A percentile compares a stretch with the other conserved stretches of the same genome.
phyloP scores from a whole-genome alignment of 2,329 filamentous ascomycete genomes.

The Beauveria brongniartii region DNA sequence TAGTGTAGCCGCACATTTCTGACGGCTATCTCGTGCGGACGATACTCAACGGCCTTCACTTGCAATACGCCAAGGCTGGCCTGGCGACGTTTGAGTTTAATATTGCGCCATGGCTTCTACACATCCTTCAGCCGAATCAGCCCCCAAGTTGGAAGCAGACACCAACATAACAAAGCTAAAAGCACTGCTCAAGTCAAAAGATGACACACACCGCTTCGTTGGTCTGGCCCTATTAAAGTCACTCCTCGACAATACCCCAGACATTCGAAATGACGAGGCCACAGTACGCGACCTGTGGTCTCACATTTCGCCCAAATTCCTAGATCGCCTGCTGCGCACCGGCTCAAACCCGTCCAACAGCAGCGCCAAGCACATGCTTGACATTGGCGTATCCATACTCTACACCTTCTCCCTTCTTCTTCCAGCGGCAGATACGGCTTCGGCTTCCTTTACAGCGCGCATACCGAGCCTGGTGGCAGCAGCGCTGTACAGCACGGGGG shows the following conservation, averaged over 20 bases:
- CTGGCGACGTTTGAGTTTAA: not conserved
- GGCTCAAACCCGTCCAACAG: constrained; percentile 33
- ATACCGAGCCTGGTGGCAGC: constrained; percentile 46
- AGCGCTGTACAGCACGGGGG: constrained; percentile 44
- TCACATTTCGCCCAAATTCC: constrained; percentile 52
- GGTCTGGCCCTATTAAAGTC: constrained; percentile 58
- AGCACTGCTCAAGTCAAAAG: constrained; percentile 46
- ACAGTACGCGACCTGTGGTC: constrained; percentile 47
- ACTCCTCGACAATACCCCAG: constrained; percentile 52
- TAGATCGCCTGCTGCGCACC: constrained; percentile 54
- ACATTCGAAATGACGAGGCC: constrained; percentile 40
- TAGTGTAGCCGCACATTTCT: too few species aligned
- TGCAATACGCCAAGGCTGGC: not conserved
- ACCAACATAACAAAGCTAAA: constrained; percentile 40
- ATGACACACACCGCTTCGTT: constrained; percentile 62
- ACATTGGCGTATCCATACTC: constrained; percentile 54
- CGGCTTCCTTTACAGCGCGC: constrained; percentile 41
- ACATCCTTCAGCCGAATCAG: not conserved
- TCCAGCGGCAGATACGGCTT: constrained; percentile 35
- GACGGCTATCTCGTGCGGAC: too few species aligned
- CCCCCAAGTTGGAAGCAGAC: not conserved
- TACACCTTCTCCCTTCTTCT: constrained; percentile 54
- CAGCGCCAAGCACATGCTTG: constrained; percentile 52
- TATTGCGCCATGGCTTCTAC: not conserved
- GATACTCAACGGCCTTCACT: too few species aligned